Conservation (phyloP, 2,329 filamentous ascomycete genomes). For the Nigrograna mackinnonii region DNA sequence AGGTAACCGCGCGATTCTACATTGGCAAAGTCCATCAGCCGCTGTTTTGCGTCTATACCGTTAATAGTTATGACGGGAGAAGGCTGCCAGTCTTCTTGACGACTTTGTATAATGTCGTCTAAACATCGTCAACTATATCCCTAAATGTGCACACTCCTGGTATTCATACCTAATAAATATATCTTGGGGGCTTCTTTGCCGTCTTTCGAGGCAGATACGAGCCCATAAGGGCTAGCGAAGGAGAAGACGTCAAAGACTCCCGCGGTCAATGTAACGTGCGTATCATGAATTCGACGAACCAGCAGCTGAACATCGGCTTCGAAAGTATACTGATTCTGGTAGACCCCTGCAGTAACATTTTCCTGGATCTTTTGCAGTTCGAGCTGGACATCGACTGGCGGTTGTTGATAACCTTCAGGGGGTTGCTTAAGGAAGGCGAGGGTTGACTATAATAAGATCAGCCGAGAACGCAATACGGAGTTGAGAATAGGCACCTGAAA, state of each 20-base stretch:
- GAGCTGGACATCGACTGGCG: constrained; percentile 35
- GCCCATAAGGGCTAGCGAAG: constrained; percentile 22
- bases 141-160: too few relatives aligned
- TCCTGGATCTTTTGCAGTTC: constrained; percentile 29
- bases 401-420: constrained; percentile 46
- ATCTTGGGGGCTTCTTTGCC: constrained; percentile 28
- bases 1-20: constrained; percentile 39
- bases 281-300: constrained; percentile 32
- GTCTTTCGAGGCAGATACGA: constrained; percentile 27
- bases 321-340: constrained; percentile 44
- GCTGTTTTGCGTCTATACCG: constrained; percentile 23
- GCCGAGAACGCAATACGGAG: too few relatives aligned
- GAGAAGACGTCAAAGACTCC: constrained; percentile 30
- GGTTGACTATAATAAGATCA: too few relatives aligned
- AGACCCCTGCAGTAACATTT: constrained; percentile 24
- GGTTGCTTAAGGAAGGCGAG: constrained; percentile 46
- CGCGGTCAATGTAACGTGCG: constrained; percentile 27
- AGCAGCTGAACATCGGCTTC: constrained; percentile 41
- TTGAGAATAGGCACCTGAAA: too few relatives aligned
- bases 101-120: constrained; percentile 25
- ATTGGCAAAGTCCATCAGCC: constrained; percentile 20
- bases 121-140: too few relatives aligned
- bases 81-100: constrained; percentile 21
- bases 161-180: constrained; percentile 34
- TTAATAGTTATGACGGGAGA: constrained; percentile 31